Evolutionary conservation across 2,329 filamentous ascomycete genomes (phyloP), one percentile per base, ranked within the genome.

Genomic region (Bipolaris victoriae): DNA sequence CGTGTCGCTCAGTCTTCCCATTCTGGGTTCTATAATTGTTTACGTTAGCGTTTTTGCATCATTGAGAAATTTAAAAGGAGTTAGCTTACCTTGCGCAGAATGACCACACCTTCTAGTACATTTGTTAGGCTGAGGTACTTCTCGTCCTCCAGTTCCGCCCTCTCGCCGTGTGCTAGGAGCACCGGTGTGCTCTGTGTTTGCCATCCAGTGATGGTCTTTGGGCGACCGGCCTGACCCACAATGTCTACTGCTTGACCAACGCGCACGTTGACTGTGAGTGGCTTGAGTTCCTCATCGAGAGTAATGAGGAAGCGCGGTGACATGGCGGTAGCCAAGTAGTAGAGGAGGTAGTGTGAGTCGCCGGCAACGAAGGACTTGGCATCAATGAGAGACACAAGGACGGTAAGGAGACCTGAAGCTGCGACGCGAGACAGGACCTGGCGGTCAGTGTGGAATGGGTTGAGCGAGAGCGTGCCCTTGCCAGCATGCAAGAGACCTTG

Each of bases 151-250:
- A 99, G 82, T 82, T 99, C 95, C 9, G 95, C 95, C 70, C 96
- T 86, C 82, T 99, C 95, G 29, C 96, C 95, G 73, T 97, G 90
- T n/a, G 91, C 89, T 69, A 99, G 82, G 57, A 99, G 82, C 45
- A 99, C 95, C 0, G 95, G 95, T n/a, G 95, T 99, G 81, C 91
- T 97, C 83, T 99, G 95, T 65, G 95, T 99, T 80, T 99, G 95
- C 95, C 95, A 99, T 51, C 95, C 95, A 9, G 95, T 99, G 71
- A 99, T 99, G 2, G 95, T 99, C 88, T 99, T 98, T 66, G 95
- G 95, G 62, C 94, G 87, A 75, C 95, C 95, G 11, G 96, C 95
- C 78, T 98, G 95, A 49, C 95, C 96, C 39, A 99, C 95, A 40
- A 99, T 93, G 75, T 99, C 95, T 18, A 99, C 96, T 15, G 96